These are phyloP conservation scores for Solidago caesia DNA, from an alignment of 129 eudicot genomes.

Conservation along the genomic window DNA sequence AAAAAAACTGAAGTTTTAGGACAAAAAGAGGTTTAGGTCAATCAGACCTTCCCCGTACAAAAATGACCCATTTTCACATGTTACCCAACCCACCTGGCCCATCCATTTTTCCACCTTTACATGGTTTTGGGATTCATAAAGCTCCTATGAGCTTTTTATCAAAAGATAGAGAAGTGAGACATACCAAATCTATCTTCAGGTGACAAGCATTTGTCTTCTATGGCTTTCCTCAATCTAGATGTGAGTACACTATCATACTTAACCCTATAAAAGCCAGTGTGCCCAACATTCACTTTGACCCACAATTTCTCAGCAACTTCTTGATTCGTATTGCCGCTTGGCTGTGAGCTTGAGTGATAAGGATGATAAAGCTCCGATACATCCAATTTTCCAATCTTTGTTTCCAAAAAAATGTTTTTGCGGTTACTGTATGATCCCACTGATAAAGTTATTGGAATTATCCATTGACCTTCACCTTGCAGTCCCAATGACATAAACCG, in stretches of 20 bases:
- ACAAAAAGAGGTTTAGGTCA: not conserved
- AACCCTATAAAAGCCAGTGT: constrained; percentile 59
- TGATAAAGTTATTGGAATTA: constrained; percentile 47
- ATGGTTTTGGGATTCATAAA: constrained; percentile 6
- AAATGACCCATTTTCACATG: not conserved
- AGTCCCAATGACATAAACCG: constrained; percentile 38
- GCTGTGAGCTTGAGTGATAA: constrained; percentile 22
- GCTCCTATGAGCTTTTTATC: constrained; percentile 8
- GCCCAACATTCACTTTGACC: constrained; percentile 53
- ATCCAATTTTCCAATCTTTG: constrained; percentile 40
- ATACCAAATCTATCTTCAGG: constrained; percentile 51
- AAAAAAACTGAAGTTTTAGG: not conserved
- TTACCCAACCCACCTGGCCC: constrained; percentile 5
- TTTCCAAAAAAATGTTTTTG: constrained; percentile 35
- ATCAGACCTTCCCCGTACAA: not conserved
- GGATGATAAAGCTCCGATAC: constrained; percentile 32
- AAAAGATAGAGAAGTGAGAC: constrained; percentile 8
- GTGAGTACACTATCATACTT: constrained; percentile 46
- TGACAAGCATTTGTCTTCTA: constrained; percentile 42
- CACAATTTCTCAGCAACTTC: constrained; percentile 28
- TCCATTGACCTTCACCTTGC: constrained; percentile 52
- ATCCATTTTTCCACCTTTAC: constrained; percentile 5
- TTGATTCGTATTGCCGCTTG: constrained; percentile 20
- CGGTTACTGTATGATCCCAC: constrained; percentile 39
- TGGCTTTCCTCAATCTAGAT: constrained; percentile 42